Conservation (phyloP, 805 yeast genomes). For the Schwanniomyces polymorphus region DNA sequence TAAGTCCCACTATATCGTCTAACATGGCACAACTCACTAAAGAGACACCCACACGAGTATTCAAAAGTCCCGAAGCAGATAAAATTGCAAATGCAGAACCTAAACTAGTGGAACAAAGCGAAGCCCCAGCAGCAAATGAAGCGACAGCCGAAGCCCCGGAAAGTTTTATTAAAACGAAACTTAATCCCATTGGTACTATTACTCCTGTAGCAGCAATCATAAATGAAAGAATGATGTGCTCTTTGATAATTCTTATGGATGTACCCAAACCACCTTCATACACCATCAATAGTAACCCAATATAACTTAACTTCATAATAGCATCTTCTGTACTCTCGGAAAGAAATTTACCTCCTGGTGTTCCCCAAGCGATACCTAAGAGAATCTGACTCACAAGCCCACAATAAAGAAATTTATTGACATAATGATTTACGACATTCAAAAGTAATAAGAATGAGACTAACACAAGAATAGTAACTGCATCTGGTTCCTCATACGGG, state of each 20-base stretch:
- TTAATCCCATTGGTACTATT: conserved; percentile 1
- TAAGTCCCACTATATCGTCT: conserved; percentile 5
- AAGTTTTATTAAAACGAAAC: conserved; percentile 3
- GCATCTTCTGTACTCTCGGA: background rate
- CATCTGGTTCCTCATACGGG: conserved; percentile 3
- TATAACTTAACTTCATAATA: conserved; percentile 1
- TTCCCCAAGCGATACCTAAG: conserved; percentile 2
- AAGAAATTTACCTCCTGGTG: conserved; percentile 2
- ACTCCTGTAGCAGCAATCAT: conserved; percentile 1
- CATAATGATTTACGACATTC: background rate
- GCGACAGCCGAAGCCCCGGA: conserved; percentile 1
- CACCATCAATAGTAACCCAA: conserved; percentile 4
- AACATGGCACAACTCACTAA: conserved; percentile 4
- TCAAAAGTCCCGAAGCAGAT: conserved; percentile 2
- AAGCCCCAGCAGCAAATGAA: conserved; percentile 7
- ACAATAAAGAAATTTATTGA: conserved; percentile 1
- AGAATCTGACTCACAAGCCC: conserved; percentile 4
- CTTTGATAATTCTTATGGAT: conserved; percentile 1
- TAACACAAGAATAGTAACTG: background rate
- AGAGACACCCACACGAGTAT: conserved; percentile 3
- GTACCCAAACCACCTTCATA: conserved; percentile 4
- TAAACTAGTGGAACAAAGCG: conserved; percentile 6
- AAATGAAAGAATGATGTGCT: background rate
- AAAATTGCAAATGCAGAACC: conserved; percentile 5
- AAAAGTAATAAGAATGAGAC: conserved; percentile 1